Evolutionary conservation across 2,329 filamentous ascomycete genomes (phyloP), one percentile per base, ranked within the genome.

Genomic region (Alternaria triticina): DNA sequence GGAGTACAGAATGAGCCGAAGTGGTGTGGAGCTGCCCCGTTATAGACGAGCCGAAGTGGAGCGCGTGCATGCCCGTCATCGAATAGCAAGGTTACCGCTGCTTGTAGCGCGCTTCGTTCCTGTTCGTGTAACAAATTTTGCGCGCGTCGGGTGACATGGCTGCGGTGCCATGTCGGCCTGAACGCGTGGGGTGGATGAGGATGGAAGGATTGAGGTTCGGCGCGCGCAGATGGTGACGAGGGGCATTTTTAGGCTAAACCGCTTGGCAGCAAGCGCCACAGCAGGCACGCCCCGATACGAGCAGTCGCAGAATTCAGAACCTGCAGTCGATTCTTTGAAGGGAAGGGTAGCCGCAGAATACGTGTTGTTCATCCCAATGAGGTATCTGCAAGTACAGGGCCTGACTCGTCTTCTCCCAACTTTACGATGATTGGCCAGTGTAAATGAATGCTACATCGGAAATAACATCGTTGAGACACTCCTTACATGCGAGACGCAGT

Each of bases 401-500:
- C 11, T 51, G 33, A 27, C 56, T 50, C 30, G 30, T 44, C 33
- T 20, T 15, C 13, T 17, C 6, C 46, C 56, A 13, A 20, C 30
- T n/a, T 17, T 27, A 40, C 9, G 8, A 17, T 22, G 17, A 59
- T 51, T 58, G 46, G 56, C 23, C 13, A n/a, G 10, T 1, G 5
- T 45, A 13, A 44, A 20, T 10, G 56, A 17, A 27, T 30, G 33
- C n/a, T 27, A 15, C 44, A 49, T 40, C 22, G 27, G 28, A 15
- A 25, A 13, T 22, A 30, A 27, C 27, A 40, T 25, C 5, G 20
- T 23, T 47, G 27, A 43, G 7, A 1, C 12, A 22, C 8, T 33
- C 15, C 43, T 58, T 43, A 67, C 33, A 67, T 59, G 33, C 62
- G 65, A 25, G 65, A 54, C 15, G 59, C 59, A 8, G 59, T 67